Percentiles rank a stretch among this genome's conserved stretches.
phyloP scores from a whole-genome alignment of 1,139 yeast genomes.

The Chernovozyma aurita region DNA sequence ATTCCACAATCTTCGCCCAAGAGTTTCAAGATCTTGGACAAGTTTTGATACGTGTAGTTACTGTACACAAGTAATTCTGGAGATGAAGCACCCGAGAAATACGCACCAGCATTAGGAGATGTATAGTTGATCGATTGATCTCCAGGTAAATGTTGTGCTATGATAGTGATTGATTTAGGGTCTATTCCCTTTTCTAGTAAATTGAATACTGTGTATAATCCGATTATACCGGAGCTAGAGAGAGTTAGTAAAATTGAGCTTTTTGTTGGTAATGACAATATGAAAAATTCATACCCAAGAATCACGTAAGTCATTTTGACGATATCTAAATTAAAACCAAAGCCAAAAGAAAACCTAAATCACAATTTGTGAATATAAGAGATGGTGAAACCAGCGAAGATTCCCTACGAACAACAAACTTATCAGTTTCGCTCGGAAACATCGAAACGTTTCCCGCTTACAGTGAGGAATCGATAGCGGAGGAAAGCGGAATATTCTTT shows the following conservation, averaged over 20 bases:
- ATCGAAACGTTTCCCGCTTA: too few relatives aligned
- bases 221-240: conserved; percentile 21
- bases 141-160: conserved; percentile 21
- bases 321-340: too few relatives aligned
- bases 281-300: conserved; percentile 6
- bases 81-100: conserved; percentile 10
- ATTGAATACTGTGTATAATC: conserved; percentile 21
- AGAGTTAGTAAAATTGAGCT: too few relatives aligned
- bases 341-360: too few relatives aligned
- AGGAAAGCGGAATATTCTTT: too few relatives aligned
- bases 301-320: conserved; percentile 4
- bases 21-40: conserved; percentile 9
- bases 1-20: conserved; percentile 14
- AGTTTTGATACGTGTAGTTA: conserved; percentile 14
- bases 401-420: too few relatives aligned
- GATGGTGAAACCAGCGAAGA: too few relatives aligned
- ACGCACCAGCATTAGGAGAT: conserved; percentile 23
- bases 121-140: conserved; percentile 19
- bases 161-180: conserved; percentile 11
- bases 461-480: too few relatives aligned
- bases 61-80: conserved; percentile 9
- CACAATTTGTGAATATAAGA: too few relatives aligned
- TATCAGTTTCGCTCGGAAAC: too few relatives aligned
- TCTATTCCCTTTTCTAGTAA: conserved; percentile 16
- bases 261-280: not conserved